Evolutionary conservation across 352 stramenopile species (phyloP), one percentile per base, ranked within the genome.

Genomic region (Thalassiosira livingstoniorum): DNA sequence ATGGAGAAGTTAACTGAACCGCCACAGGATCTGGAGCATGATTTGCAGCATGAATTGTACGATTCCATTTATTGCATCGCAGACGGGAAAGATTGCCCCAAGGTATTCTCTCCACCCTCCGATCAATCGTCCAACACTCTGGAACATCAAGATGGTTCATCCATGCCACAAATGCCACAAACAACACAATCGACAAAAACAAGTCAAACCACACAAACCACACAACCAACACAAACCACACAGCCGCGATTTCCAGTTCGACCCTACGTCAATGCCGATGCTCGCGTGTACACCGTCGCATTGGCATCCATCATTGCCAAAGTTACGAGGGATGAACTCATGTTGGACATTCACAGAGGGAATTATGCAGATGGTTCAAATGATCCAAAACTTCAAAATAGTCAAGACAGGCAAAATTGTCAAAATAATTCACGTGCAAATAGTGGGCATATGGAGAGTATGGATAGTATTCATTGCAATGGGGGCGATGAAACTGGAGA

Each of bases 281-380:
- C 87, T 35, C 96, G 97, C 65, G 95, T 98, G 23, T 98, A 97
- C 81, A 94, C 93, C 55, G 97, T 98, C 45, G 96, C 97, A 1
- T 92, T 97, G 34, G 96, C 97, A 7, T 98, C 95, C 37, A 96
- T 98, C 77, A 94, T 99, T 65, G 96, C 97, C 60, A 98, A 98
- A 75, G 96, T 98, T 27, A 96, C 93, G 54, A 90, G 95, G 32
- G 95, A 98, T 35, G 4, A 65, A 80, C 86, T 88, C 0, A 87
- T 98, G 31, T 97, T 98, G 95, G n/a, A n/a, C n/a, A n/a, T n/a
- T n/a, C n/a, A n/a, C n/a, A n/a, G n/a, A n/a, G n/a, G n/a, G n/a
- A n/a, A n/a, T n/a, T n/a, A n/a, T n/a, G n/a, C n/a, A n/a, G n/a
- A n/a, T n/a, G n/a, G n/a, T n/a, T n/a, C n/a, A n/a, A n/a, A n/a